Conservation (phyloP, 768 basidiomycete species). For the Lentinus tigrinus region DNA sequence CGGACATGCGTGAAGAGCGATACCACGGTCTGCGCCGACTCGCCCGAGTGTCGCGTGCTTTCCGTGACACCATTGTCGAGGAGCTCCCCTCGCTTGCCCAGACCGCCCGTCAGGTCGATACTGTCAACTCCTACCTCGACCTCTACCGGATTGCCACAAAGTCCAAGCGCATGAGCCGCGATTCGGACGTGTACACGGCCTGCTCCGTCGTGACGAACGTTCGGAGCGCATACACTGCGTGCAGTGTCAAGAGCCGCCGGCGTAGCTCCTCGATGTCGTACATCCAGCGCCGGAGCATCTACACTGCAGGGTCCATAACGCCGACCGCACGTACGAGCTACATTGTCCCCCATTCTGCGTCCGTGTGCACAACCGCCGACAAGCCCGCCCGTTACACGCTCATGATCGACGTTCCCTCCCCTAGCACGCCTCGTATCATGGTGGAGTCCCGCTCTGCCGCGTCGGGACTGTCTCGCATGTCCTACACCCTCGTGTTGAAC, state of each 20-base stretch:
- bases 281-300: not conserved
- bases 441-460: not conserved
- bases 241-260: not conserved
- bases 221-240: not conserved
- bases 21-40: conserved; percentile 12
- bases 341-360: not conserved
- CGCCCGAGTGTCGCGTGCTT: conserved; percentile 12
- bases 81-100: conserved; percentile 17
- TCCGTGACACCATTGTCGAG: conserved; percentile 9
- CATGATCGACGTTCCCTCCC: not conserved
- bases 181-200: conserved; percentile 7
- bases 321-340: conserved; percentile 10
- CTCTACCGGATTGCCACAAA: conserved; percentile 21
- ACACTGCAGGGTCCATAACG: not conserved
- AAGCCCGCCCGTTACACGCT: not conserved
- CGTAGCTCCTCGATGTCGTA: not conserved
- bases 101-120: conserved; percentile 18
- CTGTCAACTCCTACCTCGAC: conserved; percentile 26
- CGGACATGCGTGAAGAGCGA: conserved; percentile 11
- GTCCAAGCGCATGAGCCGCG: not conserved
- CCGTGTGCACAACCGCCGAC: not conserved
- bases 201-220: not conserved
- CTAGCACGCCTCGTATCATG: not conserved
- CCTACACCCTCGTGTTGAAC: conserved; percentile 1
- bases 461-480: not conserved